Conservation (phyloP, 2,329 filamentous ascomycete genomes). For the Phialemonium atrogriseum region DNA sequence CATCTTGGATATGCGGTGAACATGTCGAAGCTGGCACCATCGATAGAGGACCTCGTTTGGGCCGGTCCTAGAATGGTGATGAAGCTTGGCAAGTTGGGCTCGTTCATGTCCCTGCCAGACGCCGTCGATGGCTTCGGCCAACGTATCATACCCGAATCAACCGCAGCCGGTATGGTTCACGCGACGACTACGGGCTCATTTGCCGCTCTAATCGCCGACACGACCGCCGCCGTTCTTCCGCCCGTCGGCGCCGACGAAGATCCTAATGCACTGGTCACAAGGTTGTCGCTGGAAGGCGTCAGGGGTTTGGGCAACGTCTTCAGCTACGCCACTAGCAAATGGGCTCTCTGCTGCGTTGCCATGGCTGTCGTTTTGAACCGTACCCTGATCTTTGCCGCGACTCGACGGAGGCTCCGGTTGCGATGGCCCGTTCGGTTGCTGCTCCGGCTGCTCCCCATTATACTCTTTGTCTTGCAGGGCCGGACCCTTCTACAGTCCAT, state of each 20-base stretch:
- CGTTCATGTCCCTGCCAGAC: conserved; percentile 53
- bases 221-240: conserved; percentile 28
- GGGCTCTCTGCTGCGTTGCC: conserved; percentile 81
- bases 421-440: conserved; percentile 63
- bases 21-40: conserved; percentile 52
- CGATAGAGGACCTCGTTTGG: conserved; percentile 59
- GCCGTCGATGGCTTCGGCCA: conserved; percentile 52
- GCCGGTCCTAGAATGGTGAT: conserved; percentile 63
- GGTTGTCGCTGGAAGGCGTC: conserved; percentile 48
- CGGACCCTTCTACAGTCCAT: conserved; percentile 70
- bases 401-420: conserved; percentile 69
- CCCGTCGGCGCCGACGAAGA: conserved; percentile 34
- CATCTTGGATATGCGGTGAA: conserved; percentile 37
- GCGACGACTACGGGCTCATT: conserved; percentile 27
- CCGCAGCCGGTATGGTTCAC: conserved; percentile 29
- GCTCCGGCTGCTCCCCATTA: conserved; percentile 62
- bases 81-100: conserved; percentile 57
- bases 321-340: conserved; percentile 82
- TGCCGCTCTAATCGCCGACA: conserved; percentile 39
- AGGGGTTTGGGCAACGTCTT: conserved; percentile 79
- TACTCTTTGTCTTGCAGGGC: conserved; percentile 62
- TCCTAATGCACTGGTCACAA: conserved; percentile 30
- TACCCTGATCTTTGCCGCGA: conserved; percentile 88
- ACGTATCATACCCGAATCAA: conserved; percentile 51
- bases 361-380: conserved; percentile 85